Base-by-base conservation (phyloP, 164 flowering plant genomes). In the Aristolochia contorta region DNA sequence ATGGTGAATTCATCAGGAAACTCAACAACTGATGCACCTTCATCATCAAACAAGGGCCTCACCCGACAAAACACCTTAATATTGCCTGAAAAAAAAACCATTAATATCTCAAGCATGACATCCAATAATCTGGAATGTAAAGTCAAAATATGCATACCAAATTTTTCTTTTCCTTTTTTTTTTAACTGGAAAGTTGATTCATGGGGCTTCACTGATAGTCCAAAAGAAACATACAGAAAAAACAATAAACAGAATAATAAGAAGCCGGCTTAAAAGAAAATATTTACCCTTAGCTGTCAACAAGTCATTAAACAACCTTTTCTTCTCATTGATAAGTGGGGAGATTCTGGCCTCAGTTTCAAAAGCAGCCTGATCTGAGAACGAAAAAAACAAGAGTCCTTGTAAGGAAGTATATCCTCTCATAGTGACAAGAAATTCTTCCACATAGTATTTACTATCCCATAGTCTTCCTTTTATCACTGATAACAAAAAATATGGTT, bases 1-100 rank as follows among this genome's bases (percentile, higher is more conserved):
- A 91, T 75, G 8, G 91, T 88, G 74, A 63, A 72, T 60, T 91
- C 86, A 80, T 94, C 97, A 75, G 99, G 97, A 75, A 84, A 94
- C 73, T 94, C 97, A 69, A 87, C 87, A 61, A 80, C 50, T 23
- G 88, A 82, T 32, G 80, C 80, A 30, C 96, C 96, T 78, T 94
- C 99, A 63, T 91, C 90, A 68, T 89, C 99, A 82, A 91, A 91
- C 59, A 77, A 73, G 43, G 99, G 99, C 71, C 99, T 84, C 61
- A 85, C 75, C 50, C 97, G 95, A 67, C 96, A 89, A 70, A 77
- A 86, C 22, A 94, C 91, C 77, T 84, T 86, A 61, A 91, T 67
- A 70, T 74, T 94, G 66, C 99, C 99, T 94, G 85, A 67, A 83
- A 75, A 61, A 75, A 61, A 46, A 46, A 61, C 33, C 69, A 25